Conservation (phyloP, 192 early-diverging fungal species). For the Thoreauomyces humboldtii region DNA sequence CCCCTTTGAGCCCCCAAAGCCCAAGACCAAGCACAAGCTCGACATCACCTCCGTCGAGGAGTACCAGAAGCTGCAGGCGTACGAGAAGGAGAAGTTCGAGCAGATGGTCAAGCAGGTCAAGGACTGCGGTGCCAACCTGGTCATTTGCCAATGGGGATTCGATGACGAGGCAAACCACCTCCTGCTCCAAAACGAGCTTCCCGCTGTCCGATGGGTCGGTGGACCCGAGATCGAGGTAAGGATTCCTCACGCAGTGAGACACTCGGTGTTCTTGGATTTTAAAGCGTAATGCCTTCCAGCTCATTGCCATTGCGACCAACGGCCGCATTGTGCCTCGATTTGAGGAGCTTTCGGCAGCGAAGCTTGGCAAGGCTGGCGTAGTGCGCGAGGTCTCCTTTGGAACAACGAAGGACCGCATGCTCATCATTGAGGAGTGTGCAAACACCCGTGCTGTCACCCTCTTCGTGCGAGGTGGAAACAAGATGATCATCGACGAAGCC, state of each 20-base stretch:
- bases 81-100: constrained; percentile 95
- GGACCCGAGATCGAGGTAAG: constrained; percentile 96
- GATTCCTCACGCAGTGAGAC: background rate
- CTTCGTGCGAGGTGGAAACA: constrained; percentile 97
- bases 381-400: constrained; percentile 95
- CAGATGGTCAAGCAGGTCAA: constrained; percentile 97
- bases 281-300: too few relatives aligned
- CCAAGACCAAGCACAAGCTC: constrained; percentile 99
- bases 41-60: constrained; percentile 98
- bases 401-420: constrained; percentile 98
- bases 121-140: constrained; percentile 95
- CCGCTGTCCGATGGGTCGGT: constrained; percentile 98
- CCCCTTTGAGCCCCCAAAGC: constrained; percentile 99
- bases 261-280: too few relatives aligned
- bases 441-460: constrained; percentile 97
- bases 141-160: constrained; percentile 99
- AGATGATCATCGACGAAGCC: constrained; percentile 99
- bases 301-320: constrained; percentile 99
- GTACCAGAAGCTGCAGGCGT: constrained; percentile 93
- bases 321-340: constrained; percentile 99
- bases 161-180: constrained; percentile 99
- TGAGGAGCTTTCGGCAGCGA: constrained; percentile 82
- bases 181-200: constrained; percentile 94
- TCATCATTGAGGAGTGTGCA: constrained; percentile 99
- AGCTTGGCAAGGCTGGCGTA: constrained; percentile 90